Evolutionary conservation across 129 eudicot species (phyloP).

Genomic region (Pseudognaphalium luteoalbum): DNA sequence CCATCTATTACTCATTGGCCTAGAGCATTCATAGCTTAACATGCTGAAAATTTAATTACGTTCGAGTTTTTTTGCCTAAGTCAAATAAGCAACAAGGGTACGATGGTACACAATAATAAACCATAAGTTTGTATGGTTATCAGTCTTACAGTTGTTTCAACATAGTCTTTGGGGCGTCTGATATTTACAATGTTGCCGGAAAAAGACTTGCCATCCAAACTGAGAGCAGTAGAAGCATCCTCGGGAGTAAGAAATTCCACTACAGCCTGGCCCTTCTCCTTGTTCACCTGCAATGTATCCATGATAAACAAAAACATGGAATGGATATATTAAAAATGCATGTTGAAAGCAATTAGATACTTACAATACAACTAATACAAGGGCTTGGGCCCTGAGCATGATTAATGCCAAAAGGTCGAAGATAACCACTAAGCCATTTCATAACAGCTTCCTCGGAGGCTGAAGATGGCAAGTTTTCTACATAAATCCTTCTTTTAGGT

Average conservation of each 20-base stretch:
- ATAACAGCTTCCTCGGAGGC: slow-evolving; percentile 72
- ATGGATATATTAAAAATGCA: not conserved
- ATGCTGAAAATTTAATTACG: slow-evolving; percentile 3
- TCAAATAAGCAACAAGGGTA: not conserved
- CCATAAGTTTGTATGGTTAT: slow-evolving; percentile 27
- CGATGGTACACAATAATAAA: slow-evolving; percentile 15
- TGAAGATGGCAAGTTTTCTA: slow-evolving; percentile 78
- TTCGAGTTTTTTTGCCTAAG: slow-evolving; percentile 13
- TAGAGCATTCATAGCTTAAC: slow-evolving; percentile 10
- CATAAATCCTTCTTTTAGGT: slow-evolving; percentile 94
- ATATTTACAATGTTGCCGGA: slow-evolving; percentile 66
- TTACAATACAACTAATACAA: slow-evolving; percentile 92
- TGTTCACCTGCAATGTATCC: slow-evolving; percentile 67
- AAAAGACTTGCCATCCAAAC: slow-evolving; percentile 71
- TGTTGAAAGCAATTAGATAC: slow-evolving; percentile 28
- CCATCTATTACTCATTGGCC: slow-evolving; percentile 9
- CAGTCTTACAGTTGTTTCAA: slow-evolving; percentile 72
- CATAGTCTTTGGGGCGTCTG: slow-evolving; percentile 88
- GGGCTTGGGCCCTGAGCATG: slow-evolving; percentile 67
- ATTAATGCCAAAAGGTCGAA: slow-evolving; percentile 74
- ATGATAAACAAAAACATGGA: slow-evolving; percentile 12
- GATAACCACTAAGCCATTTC: slow-evolving; percentile 64
- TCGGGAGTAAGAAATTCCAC: slow-evolving; percentile 95
- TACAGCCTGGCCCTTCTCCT: slow-evolving; percentile 95
- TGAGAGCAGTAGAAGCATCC: slow-evolving; percentile 86